These are phyloP conservation scores for Piloderma croceum DNA, from an alignment of 768 basidiomycete genomes.

Conservation along the genomic window DNA sequence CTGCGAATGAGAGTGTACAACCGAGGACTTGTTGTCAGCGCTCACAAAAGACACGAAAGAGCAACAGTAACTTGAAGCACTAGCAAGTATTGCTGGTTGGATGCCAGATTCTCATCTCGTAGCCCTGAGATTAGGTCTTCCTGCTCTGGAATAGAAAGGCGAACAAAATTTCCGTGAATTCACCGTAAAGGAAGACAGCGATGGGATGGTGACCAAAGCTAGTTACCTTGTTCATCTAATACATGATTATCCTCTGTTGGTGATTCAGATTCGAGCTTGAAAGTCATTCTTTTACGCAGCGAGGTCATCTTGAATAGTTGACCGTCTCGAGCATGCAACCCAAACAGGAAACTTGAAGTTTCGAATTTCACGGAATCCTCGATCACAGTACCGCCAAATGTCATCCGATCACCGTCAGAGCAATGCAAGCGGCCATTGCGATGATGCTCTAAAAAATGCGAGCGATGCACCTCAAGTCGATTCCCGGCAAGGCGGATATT, in stretches of 20 bases:
- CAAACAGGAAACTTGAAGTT: neutral
- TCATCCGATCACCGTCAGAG: slow-evolving; percentile 26
- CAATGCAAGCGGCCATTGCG: slow-evolving; percentile 52
- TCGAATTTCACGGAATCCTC: neutral
- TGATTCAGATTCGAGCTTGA: too few relatives aligned
- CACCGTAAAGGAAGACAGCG: too few relatives aligned
- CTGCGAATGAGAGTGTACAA: slow-evolving; percentile 1
- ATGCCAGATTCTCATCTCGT: slow-evolving; percentile 36
- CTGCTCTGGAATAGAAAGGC: slow-evolving; percentile 42
- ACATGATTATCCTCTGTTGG: slow-evolving; percentile 27
- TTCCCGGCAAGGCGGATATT: slow-evolving; percentile 29
- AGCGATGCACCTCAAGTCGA: slow-evolving; percentile 7
- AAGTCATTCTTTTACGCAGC: slow-evolving; percentile 6
- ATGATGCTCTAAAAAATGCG: slow-evolving; percentile 46
- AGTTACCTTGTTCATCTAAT: slow-evolving; percentile 51
- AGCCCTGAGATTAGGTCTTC: slow-evolving; percentile 49
- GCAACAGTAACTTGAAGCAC: slow-evolving; percentile 38
- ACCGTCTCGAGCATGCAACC: neutral
- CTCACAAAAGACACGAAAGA: slow-evolving; percentile 45
- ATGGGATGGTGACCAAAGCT: neutral
- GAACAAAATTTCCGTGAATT: neutral
- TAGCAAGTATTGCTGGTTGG: slow-evolving; percentile 36
- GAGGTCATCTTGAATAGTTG: neutral
- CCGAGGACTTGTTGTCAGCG: slow-evolving; percentile 1
- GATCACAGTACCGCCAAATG: slow-evolving; percentile 5